phyloP scores from a whole-genome alignment of 805 yeast genomes.

The Maudiozyma barnettii region DNA sequence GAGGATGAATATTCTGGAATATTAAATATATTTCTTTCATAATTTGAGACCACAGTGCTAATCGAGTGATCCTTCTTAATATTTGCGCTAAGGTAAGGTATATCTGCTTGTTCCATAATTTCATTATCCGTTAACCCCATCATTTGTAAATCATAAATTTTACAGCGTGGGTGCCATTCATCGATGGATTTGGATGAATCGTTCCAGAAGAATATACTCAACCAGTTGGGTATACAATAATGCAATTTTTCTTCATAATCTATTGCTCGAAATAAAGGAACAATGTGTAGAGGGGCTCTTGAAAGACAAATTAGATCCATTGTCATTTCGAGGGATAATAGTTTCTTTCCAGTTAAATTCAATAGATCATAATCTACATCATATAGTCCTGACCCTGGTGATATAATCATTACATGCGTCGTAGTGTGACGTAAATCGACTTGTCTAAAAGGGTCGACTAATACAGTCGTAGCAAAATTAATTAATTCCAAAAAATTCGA shows the following conservation, averaged over 20 bases:
- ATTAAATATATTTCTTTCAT: slow-evolving; percentile 52
- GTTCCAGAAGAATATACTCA: slow-evolving; percentile 86
- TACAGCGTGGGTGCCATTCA: slow-evolving; percentile 90
- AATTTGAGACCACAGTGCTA: slow-evolving; percentile 52
- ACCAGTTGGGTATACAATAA: slow-evolving; percentile 89
- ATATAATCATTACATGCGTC: slow-evolving; percentile 77
- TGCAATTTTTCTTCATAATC: slow-evolving; percentile 41
- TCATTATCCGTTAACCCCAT: slow-evolving; percentile 97
- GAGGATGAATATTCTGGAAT: not conserved
- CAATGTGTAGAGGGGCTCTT: slow-evolving; percentile 84
- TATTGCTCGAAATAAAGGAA: slow-evolving; percentile 74
- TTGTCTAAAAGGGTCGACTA: slow-evolving; percentile 68
- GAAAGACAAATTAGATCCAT: slow-evolving; percentile 83
- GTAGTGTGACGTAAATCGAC: slow-evolving; percentile 83
- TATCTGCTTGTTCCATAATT: slow-evolving; percentile 48
- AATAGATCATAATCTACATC: slow-evolving; percentile 81
- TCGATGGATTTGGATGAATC: slow-evolving; percentile 36
- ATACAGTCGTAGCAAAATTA: slow-evolving; percentile 69
- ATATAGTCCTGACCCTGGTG: slow-evolving; percentile 89
- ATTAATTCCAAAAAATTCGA: slow-evolving; percentile 85
- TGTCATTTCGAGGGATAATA: slow-evolving; percentile 72
- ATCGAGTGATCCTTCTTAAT: slow-evolving; percentile 31
- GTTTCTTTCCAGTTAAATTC: slow-evolving; percentile 61
- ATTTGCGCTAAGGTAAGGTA: slow-evolving; percentile 44
- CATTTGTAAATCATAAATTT: slow-evolving; percentile 93